Conservation (phyloP, 2,329 filamentous ascomycete genomes). For the Pseudocercospora cruenta region DNA sequence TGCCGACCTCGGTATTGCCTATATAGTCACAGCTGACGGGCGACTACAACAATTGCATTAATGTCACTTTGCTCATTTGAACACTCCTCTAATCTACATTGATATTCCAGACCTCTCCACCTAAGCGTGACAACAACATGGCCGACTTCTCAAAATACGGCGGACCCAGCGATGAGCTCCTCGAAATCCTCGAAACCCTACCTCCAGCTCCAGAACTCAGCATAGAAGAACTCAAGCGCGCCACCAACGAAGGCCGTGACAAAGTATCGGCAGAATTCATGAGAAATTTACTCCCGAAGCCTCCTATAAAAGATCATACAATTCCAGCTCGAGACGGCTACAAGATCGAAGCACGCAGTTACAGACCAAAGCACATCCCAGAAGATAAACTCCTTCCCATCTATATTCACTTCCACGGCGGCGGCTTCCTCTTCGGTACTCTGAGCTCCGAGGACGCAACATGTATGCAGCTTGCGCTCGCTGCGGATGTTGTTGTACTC, state of each 20-base stretch:
- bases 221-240: conserved; percentile 21
- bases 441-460: conserved; percentile 57
- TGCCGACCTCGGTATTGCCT: background rate
- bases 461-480: conserved; percentile 54
- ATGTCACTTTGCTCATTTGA: background rate
- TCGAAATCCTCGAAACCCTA: conserved; percentile 16
- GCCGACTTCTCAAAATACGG: conserved; percentile 28
- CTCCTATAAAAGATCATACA: conserved; percentile 19
- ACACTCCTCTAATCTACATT: background rate
- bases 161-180: conserved; percentile 23
- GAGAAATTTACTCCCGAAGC: conserved; percentile 9
- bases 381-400: conserved; percentile 46
- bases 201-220: conserved; percentile 18
- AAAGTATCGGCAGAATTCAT: conserved; percentile 18
- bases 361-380: conserved; percentile 44
- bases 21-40: background rate
- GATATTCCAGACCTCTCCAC: background rate
- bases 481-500: conserved; percentile 50
- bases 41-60: background rate
- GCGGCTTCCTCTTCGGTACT: conserved; percentile 61
- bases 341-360: conserved; percentile 51
- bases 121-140: conserved; percentile 8
- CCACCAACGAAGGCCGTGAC: conserved; percentile 22
- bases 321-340: conserved; percentile 53
- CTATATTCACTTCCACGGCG: conserved; percentile 57